These are phyloP conservation scores for Aspergillus affinis DNA, from an alignment of 495 filamentous ascomycete genomes.

Conservation along the genomic window DNA sequence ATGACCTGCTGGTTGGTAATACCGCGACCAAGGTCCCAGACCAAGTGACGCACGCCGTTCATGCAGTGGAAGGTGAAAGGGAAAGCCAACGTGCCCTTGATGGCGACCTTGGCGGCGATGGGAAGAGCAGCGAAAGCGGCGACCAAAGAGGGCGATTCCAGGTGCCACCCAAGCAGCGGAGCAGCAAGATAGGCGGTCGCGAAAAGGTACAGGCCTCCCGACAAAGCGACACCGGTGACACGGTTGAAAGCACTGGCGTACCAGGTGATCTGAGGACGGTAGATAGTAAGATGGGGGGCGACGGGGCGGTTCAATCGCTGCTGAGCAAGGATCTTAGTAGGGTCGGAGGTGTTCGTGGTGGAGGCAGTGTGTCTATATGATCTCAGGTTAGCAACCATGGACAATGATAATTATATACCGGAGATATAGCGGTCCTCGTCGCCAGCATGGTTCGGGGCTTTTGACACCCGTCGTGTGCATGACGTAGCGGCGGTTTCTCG, in stretches of 20 bases:
- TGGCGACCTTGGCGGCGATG: slow-evolving; percentile 60
- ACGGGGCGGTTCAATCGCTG: slow-evolving; percentile 86
- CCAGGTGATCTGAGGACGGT: slow-evolving; percentile 87
- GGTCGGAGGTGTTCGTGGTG: slow-evolving; percentile 57
- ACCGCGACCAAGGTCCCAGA: slow-evolving; percentile 74
- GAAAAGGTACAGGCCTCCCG: slow-evolving; percentile 79
- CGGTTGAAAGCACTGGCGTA: slow-evolving; percentile 71
- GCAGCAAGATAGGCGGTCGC: slow-evolving; percentile 78
- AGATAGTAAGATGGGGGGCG: slow-evolving; percentile 85
- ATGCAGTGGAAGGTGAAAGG: slow-evolving; percentile 86
- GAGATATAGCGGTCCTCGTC: background rate
- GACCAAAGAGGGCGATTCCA: slow-evolving; percentile 77
- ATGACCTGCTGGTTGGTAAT: slow-evolving; percentile 71
- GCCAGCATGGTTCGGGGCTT: background rate
- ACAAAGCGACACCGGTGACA: slow-evolving; percentile 72
- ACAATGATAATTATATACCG: background rate
- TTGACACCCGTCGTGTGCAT: slow-evolving; percentile 13
- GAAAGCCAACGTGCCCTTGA: slow-evolving; percentile 72
- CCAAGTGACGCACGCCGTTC: slow-evolving; percentile 88
- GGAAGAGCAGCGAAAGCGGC: slow-evolving; percentile 76
- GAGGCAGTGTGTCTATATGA: slow-evolving; percentile 52
- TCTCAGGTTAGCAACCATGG: slow-evolving; percentile 10
- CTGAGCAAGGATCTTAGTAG: slow-evolving; percentile 68
- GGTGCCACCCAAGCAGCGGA: slow-evolving; percentile 78
- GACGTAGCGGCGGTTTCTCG: slow-evolving; percentile 29